Conservation (phyloP, 768 basidiomycete genomes). For the Russula sp. region DNA sequence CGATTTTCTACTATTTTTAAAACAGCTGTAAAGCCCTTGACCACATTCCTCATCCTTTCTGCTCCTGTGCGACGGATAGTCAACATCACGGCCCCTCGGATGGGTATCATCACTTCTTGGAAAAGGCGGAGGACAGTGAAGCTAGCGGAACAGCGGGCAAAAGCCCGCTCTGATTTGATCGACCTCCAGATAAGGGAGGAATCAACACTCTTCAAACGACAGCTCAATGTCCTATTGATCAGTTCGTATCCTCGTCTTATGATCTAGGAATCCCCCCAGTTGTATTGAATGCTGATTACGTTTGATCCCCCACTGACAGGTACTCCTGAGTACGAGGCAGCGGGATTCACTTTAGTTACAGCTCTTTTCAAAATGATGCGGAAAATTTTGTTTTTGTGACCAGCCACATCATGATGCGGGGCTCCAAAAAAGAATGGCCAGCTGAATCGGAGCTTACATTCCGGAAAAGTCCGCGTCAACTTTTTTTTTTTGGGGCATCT, state of each 20-base stretch:
- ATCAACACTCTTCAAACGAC: conserved; percentile 62
- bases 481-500: too few relatives aligned
- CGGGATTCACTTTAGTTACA: background rate
- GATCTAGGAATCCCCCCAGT: background rate
- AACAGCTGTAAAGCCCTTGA: too few relatives aligned
- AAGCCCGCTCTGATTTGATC: conserved; percentile 60
- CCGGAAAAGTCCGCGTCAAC: too few relatives aligned
- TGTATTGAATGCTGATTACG: background rate
- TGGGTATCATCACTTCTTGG: background rate
- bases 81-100: background rate
- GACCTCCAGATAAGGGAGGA: conserved; percentile 74
- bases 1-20: too few relatives aligned
- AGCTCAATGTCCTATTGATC: conserved; percentile 83
- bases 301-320: conserved; percentile 8
- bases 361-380: too few relatives aligned
- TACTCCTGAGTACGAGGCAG: background rate
- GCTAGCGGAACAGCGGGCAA: conserved; percentile 20
- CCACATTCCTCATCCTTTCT: too few relatives aligned
- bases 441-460: too few relatives aligned
- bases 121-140: background rate
- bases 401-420: too few relatives aligned
- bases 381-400: too few relatives aligned
- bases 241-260: conserved; percentile 40
- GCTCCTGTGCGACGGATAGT: background rate
- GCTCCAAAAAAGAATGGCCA: too few relatives aligned